phyloP scores from a whole-genome alignment of 768 basidiomycete species.

The Sarcodon aspratus region DNA sequence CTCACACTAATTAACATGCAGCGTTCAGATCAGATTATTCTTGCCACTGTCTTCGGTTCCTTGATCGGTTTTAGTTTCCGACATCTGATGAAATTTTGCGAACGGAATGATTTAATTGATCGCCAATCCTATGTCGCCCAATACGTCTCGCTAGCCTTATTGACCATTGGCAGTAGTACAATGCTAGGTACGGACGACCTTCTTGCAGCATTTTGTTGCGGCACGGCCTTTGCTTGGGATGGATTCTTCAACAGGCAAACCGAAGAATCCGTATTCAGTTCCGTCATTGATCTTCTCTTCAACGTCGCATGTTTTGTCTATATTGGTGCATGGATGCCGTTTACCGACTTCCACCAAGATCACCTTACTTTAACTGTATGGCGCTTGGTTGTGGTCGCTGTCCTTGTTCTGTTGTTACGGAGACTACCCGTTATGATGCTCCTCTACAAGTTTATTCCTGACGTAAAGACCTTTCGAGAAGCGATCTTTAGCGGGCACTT shows the following conservation, averaged over 20 bases:
- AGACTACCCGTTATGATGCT: conserved; percentile 78
- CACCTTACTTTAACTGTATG: conserved; percentile 65
- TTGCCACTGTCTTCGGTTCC: conserved; percentile 68
- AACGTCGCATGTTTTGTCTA: conserved; percentile 94
- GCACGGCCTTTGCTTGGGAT: conserved; percentile 95
- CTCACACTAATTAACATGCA: conserved; percentile 2
- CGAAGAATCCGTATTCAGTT: conserved; percentile 90
- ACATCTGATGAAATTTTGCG: conserved; percentile 88
- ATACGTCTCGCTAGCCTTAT: conserved; percentile 72
- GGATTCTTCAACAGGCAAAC: conserved; percentile 90
- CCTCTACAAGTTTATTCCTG: conserved; percentile 88
- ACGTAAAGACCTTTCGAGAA: conserved; percentile 89
- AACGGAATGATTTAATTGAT: conserved; percentile 80
- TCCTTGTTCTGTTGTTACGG: conserved; percentile 73
- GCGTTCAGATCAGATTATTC: conserved; percentile 59
- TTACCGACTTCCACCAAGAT: conserved; percentile 60
- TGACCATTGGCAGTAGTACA: conserved; percentile 76
- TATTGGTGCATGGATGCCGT: conserved; percentile 97
- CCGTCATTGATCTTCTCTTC: conserved; percentile 93
- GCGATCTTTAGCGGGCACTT: conserved; percentile 95
- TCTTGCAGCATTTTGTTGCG: conserved; percentile 89
- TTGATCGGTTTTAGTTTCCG: conserved; percentile 71
- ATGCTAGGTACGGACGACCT: conserved; percentile 90
- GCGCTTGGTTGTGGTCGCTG: conserved; percentile 74
- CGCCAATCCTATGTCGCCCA: conserved; percentile 93